These are phyloP conservation scores for Lactarius sp. DNA, from an alignment of 768 basidiomycete genomes.

Conservation along the genomic window DNA sequence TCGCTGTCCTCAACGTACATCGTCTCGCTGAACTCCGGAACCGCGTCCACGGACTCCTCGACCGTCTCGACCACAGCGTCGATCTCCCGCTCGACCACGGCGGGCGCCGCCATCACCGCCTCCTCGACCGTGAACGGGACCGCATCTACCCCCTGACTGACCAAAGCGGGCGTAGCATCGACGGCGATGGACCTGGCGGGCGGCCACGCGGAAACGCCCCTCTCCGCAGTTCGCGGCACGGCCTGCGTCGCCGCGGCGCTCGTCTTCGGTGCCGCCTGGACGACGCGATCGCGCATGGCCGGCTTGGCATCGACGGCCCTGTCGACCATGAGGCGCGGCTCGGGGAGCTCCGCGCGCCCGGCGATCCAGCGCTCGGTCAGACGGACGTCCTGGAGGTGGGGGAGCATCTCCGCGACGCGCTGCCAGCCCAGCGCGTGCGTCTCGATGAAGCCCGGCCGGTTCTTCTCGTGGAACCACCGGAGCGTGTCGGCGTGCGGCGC, in stretches of 20 bases:
- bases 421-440: constrained; percentile 66
- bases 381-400: constrained; percentile 67
- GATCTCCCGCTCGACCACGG: constrained; percentile 28
- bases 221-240: constrained; percentile 35
- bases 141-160: constrained; percentile 45
- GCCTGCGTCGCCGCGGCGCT: constrained; percentile 37
- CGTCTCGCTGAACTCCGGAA: constrained; percentile 21
- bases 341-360: constrained; percentile 24
- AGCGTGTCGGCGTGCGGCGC: constrained; percentile 64
- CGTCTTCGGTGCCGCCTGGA: constrained; percentile 39
- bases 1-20: constrained; percentile 21
- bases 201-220: constrained; percentile 39
- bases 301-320: constrained; percentile 53
- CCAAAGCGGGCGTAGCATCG: constrained; percentile 48
- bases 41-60: constrained; percentile 22
- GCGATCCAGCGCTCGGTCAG: constrained; percentile 50
- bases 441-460: constrained; percentile 64
- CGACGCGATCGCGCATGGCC: constrained; percentile 37
- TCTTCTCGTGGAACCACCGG: constrained; percentile 77
- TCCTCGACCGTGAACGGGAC: constrained; percentile 34
- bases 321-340: constrained; percentile 34
- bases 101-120: constrained; percentile 30
- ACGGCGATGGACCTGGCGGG: constrained; percentile 39
- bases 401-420: constrained; percentile 59
- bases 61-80: constrained; percentile 16